Evolutionary conservation across 2,329 filamentous ascomycete genomes (phyloP).

Genomic region (Emmonsiellopsis sp.): DNA sequence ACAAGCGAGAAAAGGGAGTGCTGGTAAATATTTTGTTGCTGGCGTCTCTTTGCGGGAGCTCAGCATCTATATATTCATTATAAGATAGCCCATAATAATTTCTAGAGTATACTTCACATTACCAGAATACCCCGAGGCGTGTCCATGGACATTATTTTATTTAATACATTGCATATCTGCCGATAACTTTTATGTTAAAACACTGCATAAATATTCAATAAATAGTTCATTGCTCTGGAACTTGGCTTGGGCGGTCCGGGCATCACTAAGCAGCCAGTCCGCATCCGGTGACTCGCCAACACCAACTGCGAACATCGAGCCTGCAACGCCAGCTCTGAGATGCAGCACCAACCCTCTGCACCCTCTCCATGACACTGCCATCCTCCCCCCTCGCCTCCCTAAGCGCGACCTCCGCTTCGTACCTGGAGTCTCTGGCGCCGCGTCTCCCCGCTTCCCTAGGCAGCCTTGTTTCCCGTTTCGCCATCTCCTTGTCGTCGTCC

Average conservation of each 20-base stretch:
- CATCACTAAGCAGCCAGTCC: not conserved
- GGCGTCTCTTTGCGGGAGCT: too few species aligned
- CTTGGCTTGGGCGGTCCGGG: not conserved
- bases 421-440: constrained; percentile 27
- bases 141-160: too few species aligned
- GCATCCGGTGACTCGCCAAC: not conserved
- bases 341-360: not conserved
- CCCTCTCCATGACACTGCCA: constrained; percentile 29
- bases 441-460: constrained; percentile 17
- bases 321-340: not conserved
- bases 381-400: constrained; percentile 29
- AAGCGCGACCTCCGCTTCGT: constrained; percentile 33
- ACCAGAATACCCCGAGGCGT: too few species aligned
- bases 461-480: not conserved
- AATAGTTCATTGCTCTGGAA: not conserved
- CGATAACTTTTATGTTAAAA: too few species aligned
- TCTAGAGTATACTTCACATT: too few species aligned
- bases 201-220: too few species aligned
- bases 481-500: constrained; percentile 9
- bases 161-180: too few species aligned
- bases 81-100: too few species aligned
- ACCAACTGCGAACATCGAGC: not conserved
- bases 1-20: not conserved
- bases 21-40: not conserved
- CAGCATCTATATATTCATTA: too few species aligned